Base-by-base conservation (phyloP, 257 asterid species). In the Solanum rostratum region DNA sequence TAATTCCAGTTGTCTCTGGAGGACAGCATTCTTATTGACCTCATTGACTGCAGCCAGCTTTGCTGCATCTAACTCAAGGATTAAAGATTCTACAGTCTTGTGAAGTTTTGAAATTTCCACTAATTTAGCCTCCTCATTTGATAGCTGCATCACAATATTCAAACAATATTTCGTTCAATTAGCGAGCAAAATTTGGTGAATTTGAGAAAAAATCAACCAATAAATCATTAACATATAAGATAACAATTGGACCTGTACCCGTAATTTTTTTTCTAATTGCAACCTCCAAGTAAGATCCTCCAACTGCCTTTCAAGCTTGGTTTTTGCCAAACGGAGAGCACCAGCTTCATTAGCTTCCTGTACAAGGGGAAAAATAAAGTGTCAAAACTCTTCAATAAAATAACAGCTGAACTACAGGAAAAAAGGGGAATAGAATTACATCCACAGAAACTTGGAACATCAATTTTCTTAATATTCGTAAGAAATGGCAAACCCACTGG, bases 261-360 rank as follows among this genome's bases (percentile, higher is more conserved):
- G 94, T 69, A 93, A 82, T 89, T 93, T 97, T 86, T 95, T 97
- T 93, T 97, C 99, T 84, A 97, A 92, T 79, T 93, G 93, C 92
- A 95, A 90, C 84, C 99, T 93, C 99, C 98, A 97, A 3, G 98
- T 97, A 71, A 97, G 95, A 92, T 97, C 99, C 88, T 97, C 99
- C 92, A 95, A 86, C 91, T 95, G 98, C 90, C 92, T 97, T 86
- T 97, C 98, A 84, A 97, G 98, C 91, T 97, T 97, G 85, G 88
- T 88, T 91, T 97, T 97, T 43, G 98, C 99, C 57, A 95, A 69
- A 86, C 98, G 98, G 90, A 97, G 89, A 70, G 98, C 98, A 85
- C 99, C 99, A 74, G 99, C 89, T 88, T 97, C 99, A 86, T 94
- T 97, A 65, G 99, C 99, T 89, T 94, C 99, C 99, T 97, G 92